Base-by-base conservation (phyloP, 495 filamentous ascomycete genomes). In the Penicillium robsamsonii region DNA sequence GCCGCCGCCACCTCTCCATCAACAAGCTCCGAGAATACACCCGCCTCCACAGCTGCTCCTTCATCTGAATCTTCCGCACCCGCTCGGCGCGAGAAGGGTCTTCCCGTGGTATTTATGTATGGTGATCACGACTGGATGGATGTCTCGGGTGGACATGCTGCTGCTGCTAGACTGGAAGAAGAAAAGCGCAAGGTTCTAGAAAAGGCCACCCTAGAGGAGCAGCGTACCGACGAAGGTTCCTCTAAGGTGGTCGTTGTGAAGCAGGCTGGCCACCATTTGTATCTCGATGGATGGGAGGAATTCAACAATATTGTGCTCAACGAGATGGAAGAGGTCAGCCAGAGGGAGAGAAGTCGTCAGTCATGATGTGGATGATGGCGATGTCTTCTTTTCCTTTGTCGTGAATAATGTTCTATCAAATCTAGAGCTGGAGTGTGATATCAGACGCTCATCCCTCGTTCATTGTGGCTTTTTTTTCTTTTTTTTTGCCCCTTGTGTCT, bases 41-140 rank as follows among this genome's bases (percentile, higher is more conserved):
- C 57, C 41, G 18, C 33, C 51, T 46, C 55, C 22, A 11, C 18
- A 30, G 12, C 58, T 43, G 12, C 18, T 40, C 27, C 46, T 38
- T 31, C 52, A 8, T 45, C 60, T 20, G 52, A 56, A 17, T 18
- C 66, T 4, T 35, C 59, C n/a, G 42, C 57, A 17, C 52, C 52
- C 1, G 61, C 73, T 46, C 61, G 59, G 42, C 76, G 82, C 8
- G 91, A 96, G 64, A 87, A 80, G 3, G 93, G 92, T 4, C 76
- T 91, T 50, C 94, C 94, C 0, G 78, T 96, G 30, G 82, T 97
- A 11, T 82, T 97, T 63, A 89, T 97, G 87, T 98, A 98, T 64
- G 94, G 94, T 53, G 91, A 96, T 63, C 84, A 92, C 63, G 94
- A 98, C 76, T 98, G 94, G 94, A 97, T 98, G 94, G 95, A 97